These are phyloP conservation scores for Musa acuminata DNA, from an alignment of 176 grass and related monocot species.

Conservation along the genomic window DNA sequence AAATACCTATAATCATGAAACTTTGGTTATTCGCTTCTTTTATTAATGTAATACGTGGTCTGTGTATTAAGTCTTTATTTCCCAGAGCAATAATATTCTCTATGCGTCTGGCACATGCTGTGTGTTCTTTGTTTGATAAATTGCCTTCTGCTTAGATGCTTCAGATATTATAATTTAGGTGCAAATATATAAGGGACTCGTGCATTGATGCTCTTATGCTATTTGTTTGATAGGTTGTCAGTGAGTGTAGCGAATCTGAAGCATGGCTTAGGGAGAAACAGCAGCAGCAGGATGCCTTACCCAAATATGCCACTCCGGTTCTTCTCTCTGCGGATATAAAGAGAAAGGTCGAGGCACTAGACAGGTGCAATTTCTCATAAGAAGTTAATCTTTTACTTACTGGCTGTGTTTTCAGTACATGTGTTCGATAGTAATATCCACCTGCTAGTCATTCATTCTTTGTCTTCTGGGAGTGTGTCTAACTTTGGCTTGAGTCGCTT, in stretches of 20 bases:
- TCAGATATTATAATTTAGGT: too few species aligned
- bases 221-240: slow-evolving; percentile 36
- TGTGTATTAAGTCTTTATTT: too few species aligned
- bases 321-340: slow-evolving; percentile 48
- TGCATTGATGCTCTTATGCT: background rate
- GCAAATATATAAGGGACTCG: too few species aligned
- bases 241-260: slow-evolving; percentile 53
- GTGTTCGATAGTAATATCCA: background rate
- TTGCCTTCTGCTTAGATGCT: too few species aligned
- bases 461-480: background rate
- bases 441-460: background rate
- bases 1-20: too few species aligned
- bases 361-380: slow-evolving; percentile 34
- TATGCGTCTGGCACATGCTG: too few species aligned
- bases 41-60: too few species aligned
- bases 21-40: too few species aligned
- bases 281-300: slow-evolving; percentile 72
- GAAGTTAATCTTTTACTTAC: background rate
- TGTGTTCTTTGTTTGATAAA: too few species aligned
- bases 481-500: slow-evolving; percentile 1
- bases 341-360: slow-evolving; percentile 66
- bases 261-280: slow-evolving; percentile 56
- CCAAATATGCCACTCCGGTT: slow-evolving; percentile 67
- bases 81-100: too few species aligned
- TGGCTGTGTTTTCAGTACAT: background rate